Conservation (phyloP, 805 yeast genomes). For the Monosporozyma aquatica region DNA sequence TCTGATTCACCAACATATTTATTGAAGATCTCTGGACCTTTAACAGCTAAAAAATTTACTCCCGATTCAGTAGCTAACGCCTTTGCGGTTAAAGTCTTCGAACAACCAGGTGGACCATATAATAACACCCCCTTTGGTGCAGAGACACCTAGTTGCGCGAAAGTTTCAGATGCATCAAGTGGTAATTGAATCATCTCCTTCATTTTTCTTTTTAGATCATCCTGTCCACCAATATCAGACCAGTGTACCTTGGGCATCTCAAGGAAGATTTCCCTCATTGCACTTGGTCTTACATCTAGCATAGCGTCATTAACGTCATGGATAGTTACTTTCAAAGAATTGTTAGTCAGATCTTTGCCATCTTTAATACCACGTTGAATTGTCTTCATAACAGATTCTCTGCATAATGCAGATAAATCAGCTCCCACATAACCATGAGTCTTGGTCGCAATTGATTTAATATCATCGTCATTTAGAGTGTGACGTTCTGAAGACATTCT, state of each 20-base stretch:
- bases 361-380: slow-evolving; percentile 50
- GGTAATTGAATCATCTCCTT: slow-evolving; percentile 91
- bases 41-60: slow-evolving; percentile 84
- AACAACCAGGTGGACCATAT: slow-evolving; percentile 98
- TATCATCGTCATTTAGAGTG: slow-evolving; percentile 42
- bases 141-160: slow-evolving; percentile 64
- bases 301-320: slow-evolving; percentile 64
- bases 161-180: slow-evolving; percentile 68
- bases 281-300: slow-evolving; percentile 82
- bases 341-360: slow-evolving; percentile 10
- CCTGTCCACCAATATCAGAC: slow-evolving; percentile 95
- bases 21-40: slow-evolving; percentile 93
- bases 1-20: slow-evolving; percentile 96
- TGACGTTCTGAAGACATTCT: slow-evolving; percentile 39
- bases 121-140: slow-evolving; percentile 90
- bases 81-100: slow-evolving; percentile 89
- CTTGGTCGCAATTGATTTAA: slow-evolving; percentile 55
- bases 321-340: slow-evolving; percentile 38
- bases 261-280: slow-evolving; percentile 89
- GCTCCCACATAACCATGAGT: slow-evolving; percentile 99
- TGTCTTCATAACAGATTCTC: slow-evolving; percentile 83
- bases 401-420: slow-evolving; percentile 74
- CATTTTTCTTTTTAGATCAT: slow-evolving; percentile 66
- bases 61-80: slow-evolving; percentile 96
- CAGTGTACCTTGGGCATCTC: slow-evolving; percentile 93